Base-by-base conservation (phyloP, 768 basidiomycete species). In the Trametes villosa region DNA sequence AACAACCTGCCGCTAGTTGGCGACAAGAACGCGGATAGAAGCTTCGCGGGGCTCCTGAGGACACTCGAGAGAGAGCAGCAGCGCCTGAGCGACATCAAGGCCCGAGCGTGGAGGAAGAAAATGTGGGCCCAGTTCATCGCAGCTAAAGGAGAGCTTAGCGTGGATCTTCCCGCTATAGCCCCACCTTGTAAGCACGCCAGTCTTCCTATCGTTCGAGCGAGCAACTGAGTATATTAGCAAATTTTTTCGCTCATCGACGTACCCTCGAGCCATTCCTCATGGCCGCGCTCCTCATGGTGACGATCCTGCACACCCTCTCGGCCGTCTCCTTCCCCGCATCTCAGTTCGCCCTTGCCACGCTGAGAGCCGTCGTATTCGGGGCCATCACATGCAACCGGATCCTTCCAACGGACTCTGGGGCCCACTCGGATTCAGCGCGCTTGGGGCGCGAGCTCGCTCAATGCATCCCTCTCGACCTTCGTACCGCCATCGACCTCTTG, bases 381-480 rank as follows among this genome's bases (percentile, higher is more conserved):
- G 45, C 24, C 22, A 9, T 47, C 24, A 47, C 45, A 18, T 38
- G 13, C 36, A 38, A 38, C 36, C 36, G 11, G 4, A 38, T 38
- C 36, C 36, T n/a, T n/a, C n/a, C n/a, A n/a, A n/a, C n/a, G n/a
- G n/a, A n/a, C n/a, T n/a, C n/a, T n/a, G n/a, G n/a, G n/a, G n/a
- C n/a, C n/a, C n/a, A n/a, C n/a, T n/a, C n/a, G n/a, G n/a, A n/a
- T n/a, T n/a, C n/a, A n/a, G n/a, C n/a, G n/a, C n/a, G n/a, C n/a
- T n/a, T n/a, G n/a, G 36, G 36, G 15, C 13, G 36, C 36, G 15
- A 15, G 15, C 36, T 15, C 36, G 36, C 36, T 12, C 15, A 38
- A 15, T 12, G 36, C 36, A 38, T 67, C 0, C 63, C 63, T 8
- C 7, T n/a, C 1, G 60, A 65, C 29, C 46, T 65, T 3, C n/a